These are phyloP conservation scores for Botryotinia convoluta DNA, from an alignment of 2,329 filamentous ascomycete genomes.

Conservation along the genomic window DNA sequence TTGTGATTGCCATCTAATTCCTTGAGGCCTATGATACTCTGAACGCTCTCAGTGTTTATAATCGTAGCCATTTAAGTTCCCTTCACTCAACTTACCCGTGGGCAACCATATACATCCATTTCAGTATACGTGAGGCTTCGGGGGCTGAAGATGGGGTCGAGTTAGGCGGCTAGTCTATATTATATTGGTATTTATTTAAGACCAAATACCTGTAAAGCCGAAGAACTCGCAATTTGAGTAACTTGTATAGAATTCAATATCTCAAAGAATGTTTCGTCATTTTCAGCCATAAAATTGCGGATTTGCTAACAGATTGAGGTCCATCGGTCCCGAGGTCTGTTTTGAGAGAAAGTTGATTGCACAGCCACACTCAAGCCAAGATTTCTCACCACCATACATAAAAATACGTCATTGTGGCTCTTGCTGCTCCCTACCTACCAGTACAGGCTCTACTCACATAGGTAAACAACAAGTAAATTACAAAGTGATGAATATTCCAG, in stretches of 20 bases:
- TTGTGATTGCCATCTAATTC: too few species aligned
- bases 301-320: background rate
- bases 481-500: background rate
- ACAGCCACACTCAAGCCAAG: slow-evolving; percentile 6
- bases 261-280: background rate
- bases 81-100: background rate
- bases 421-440: background rate
- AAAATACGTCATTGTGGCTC: slow-evolving; percentile 10
- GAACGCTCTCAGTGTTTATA: too few species aligned
- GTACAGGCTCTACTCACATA: background rate
- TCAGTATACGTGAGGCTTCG: background rate
- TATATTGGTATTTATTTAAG: background rate
- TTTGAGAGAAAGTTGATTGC: background rate
- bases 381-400: background rate
- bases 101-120: background rate
- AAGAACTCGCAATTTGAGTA: background rate
- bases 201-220: background rate
- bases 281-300: background rate
- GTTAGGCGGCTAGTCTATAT: background rate
- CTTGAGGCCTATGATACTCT: too few species aligned
- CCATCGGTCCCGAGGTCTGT: background rate
- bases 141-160: background rate
- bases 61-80: background rate
- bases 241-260: background rate
- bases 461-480: background rate